Evolutionary conservation across 768 basidiomycete genomes (phyloP).

Genomic region (Boletus rubescentipes): DNA sequence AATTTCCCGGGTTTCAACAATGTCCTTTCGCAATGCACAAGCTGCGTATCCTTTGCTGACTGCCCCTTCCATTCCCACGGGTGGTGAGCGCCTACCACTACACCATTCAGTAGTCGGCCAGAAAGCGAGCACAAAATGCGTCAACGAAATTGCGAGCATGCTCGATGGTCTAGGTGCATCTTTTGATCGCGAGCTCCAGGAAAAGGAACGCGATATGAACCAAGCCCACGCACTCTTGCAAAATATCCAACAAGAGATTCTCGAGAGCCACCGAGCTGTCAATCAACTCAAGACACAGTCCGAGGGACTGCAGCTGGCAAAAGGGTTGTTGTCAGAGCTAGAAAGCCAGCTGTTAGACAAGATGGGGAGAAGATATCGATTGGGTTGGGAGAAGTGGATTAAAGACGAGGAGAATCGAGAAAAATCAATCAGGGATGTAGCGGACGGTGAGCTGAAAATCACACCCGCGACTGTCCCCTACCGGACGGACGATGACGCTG

Average conservation of each 20-base stretch:
- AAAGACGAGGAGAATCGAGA: slow-evolving; percentile 83
- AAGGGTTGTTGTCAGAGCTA: slow-evolving; percentile 55
- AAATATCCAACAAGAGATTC: slow-evolving; percentile 88
- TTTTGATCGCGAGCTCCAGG: slow-evolving; percentile 88
- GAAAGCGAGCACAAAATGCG: slow-evolving; percentile 79
- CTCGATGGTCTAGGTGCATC: slow-evolving; percentile 85
- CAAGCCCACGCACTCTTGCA: slow-evolving; percentile 85
- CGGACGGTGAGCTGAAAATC: slow-evolving; percentile 54
- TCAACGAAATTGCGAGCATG: slow-evolving; percentile 83
- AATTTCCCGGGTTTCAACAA: slow-evolving; percentile 58
- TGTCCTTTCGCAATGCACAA: slow-evolving; percentile 75
- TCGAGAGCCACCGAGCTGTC: slow-evolving; percentile 79
- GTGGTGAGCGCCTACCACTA: slow-evolving; percentile 67
- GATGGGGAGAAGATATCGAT: slow-evolving; percentile 78
- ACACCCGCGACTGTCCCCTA: slow-evolving; percentile 46
- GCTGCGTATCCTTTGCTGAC: slow-evolving; percentile 41
- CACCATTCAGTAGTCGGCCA: slow-evolving; percentile 87
- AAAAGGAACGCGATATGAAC: slow-evolving; percentile 87
- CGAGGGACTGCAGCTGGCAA: slow-evolving; percentile 61
- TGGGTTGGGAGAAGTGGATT: slow-evolving; percentile 94
- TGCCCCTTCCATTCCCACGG: slow-evolving; percentile 42
- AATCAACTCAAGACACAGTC: slow-evolving; percentile 67
- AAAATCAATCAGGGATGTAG: slow-evolving; percentile 59
- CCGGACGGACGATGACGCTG: slow-evolving; percentile 46
- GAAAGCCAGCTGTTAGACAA: slow-evolving; percentile 66